Evolutionary conservation across 176 grass and related monocot species (phyloP).

Genomic region (Oryza rufipogon): DNA sequence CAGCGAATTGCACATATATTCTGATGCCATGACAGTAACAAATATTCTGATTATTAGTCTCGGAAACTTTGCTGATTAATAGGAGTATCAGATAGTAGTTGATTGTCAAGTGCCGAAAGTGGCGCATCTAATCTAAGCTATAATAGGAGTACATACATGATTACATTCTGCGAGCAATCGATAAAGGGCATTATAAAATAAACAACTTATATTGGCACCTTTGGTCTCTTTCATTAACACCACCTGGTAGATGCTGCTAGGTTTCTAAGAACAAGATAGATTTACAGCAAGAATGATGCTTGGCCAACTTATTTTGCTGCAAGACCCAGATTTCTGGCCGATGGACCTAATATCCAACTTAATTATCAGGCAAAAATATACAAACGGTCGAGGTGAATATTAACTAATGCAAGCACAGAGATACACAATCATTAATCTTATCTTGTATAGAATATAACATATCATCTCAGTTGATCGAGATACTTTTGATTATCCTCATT

Average conservation of each 20-base stretch:
- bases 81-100: no score
- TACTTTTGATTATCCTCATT: neutral
- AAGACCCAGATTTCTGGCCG: neutral
- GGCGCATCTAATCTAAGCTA: neutral
- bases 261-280: neutral
- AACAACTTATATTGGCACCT: neutral
- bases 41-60: no score
- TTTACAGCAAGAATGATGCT: neutral
- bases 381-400: neutral
- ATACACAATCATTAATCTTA: neutral
- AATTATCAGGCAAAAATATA: neutral
- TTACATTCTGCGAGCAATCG: no score
- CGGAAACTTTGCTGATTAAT: neutral
- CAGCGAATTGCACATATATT: neutral
- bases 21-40: neutral
- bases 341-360: neutral
- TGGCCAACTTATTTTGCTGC: neutral
- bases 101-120: neutral
- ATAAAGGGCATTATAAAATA: neutral
- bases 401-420: neutral
- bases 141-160: no score
- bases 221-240: neutral
- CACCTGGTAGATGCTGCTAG: neutral
- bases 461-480: neutral
- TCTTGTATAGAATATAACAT: neutral